Base-by-base conservation (phyloP, 2,329 filamentous ascomycete species). In the Akanthomyces dipterigenus region DNA sequence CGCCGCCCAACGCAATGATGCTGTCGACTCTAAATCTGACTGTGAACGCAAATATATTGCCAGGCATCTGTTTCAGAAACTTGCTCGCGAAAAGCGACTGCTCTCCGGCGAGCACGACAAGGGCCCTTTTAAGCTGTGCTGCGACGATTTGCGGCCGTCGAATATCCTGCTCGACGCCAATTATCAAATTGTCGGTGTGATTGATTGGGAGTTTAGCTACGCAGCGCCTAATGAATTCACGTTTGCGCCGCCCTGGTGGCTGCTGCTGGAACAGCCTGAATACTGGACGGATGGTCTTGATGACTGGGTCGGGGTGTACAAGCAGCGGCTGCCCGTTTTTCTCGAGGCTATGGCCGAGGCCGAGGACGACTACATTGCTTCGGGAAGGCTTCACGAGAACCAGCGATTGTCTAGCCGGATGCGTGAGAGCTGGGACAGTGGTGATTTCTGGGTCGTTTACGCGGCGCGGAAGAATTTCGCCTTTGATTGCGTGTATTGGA, bases 191-290 rank as follows among this genome's bases (percentile, higher is more conserved):
- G 53, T 31, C n/a, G 53, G 14, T 1, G 53, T 45, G 22, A 45
- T 55, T 20, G 53, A 45, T 14, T 55, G 40, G 53, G 53, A 45
- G 9, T 43, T 55, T 14, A 55, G 53, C 53, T 55, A 55, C 24
- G 38, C 53, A 0, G 38, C 53, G 40, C 53, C 50, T 1, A 42
- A 18, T 3, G 31, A 54, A 8, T 54, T 40, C 14, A 24, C 50
- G 20, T 40, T 40, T 54, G 50, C 50, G 20, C 50, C 50, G 20
- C 50, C 50, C 3, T 54, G 34, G 50, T 40, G 50, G 50, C 36
- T 54, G 50, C 50, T 54, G 18, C 34, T 54, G 6, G 50, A 40
- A 20, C 50, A 40, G 31, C 50, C 50, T 1, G n/a, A 40, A n/a
- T 26, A 42, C 34, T 42, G 50, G 50, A 28, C 12, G 24, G 34